Conservation (phyloP, 495 filamentous ascomycete species). For the Lindgomyces ingoldianus region DNA sequence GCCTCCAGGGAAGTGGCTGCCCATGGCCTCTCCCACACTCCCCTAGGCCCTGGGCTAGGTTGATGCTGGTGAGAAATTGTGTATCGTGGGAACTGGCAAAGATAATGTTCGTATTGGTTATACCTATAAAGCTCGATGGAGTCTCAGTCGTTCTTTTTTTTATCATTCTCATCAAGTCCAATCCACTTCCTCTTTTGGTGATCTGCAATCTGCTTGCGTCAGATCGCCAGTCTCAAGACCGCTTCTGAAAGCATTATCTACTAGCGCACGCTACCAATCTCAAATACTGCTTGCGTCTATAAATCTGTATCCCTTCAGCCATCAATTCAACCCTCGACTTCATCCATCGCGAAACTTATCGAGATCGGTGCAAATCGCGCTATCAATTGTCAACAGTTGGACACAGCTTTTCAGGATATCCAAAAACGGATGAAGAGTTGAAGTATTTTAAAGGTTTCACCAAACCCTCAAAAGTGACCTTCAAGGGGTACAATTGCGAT, state of each 20-base stretch:
- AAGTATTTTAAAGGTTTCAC: constrained; percentile 33
- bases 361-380: background rate
- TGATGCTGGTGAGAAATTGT: constrained; percentile 11
- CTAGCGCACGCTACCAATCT: constrained; percentile 25
- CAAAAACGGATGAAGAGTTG: constrained; percentile 27
- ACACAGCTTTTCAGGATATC: background rate
- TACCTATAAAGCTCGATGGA: constrained; percentile 7
- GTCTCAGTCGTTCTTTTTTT: background rate
- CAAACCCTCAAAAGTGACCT: constrained; percentile 41
- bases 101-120: constrained; percentile 14
- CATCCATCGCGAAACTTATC: constrained; percentile 7
- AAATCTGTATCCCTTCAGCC: constrained; percentile 9
- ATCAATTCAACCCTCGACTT: constrained; percentile 4
- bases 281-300: background rate
- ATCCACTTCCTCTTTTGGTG: constrained; percentile 2
- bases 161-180: background rate
- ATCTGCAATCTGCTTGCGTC: constrained; percentile 20
- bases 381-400: constrained; percentile 21
- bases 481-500: constrained; percentile 23
- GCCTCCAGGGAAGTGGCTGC: constrained; percentile 18
- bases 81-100: constrained; percentile 30
- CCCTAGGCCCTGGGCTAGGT: constrained; percentile 9
- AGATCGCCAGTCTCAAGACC: constrained; percentile 29
- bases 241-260: constrained; percentile 22
- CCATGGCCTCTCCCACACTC: too few species aligned